Evolutionary conservation across 495 filamentous ascomycete species (phyloP), one percentile per base, ranked within the genome.

Genomic region (Penicillium taxi): DNA sequence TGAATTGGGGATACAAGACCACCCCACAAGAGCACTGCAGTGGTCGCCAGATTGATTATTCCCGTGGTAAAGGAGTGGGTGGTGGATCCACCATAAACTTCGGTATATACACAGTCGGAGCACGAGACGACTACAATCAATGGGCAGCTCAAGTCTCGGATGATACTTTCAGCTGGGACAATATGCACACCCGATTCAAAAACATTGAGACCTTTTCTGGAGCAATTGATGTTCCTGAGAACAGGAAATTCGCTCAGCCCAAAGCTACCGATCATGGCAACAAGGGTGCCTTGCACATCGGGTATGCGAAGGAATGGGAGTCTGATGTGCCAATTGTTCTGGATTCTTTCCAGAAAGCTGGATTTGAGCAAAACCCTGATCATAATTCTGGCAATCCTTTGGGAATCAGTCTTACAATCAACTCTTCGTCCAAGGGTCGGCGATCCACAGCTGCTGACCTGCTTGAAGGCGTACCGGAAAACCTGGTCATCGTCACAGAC

Each of bases 31-130:
- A 55, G 13, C 45, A 73, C 41, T 69, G 72, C 32, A 60, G 58
- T 18, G 59, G 58, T 11, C 70, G 75, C 2, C 43, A 67, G 32
- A 44, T 82, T 4, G 70, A 75, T 44, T 76, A 77, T 37, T 70
- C 67, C 11, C 68, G 78, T 7, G 79, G 79, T 0, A 67, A 67
- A 9, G 73, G 73, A 2, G 58, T 85, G 0, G 79, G 78, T 2
- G 81, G 80, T 0, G 67, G 67, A 15, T 76, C 61, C 22, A 72
- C 72, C 11, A 73, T 83, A 38, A 85, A 85, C 53, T 82, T 81
- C 33, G 70, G 69, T 13, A 57, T 75, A 8, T 83, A 64, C 39
- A 72, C 63, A 9, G 43, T 72, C 7, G 81, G 81, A 5, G 65
- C 75, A 5, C 52, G 58, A 4, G 70, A 72, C 33, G 80, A 85